Evolutionary conservation across 805 yeast genomes (phyloP), one percentile per base, ranked within the genome.

Genomic region (Metschnikowia drakensbergensis): DNA sequence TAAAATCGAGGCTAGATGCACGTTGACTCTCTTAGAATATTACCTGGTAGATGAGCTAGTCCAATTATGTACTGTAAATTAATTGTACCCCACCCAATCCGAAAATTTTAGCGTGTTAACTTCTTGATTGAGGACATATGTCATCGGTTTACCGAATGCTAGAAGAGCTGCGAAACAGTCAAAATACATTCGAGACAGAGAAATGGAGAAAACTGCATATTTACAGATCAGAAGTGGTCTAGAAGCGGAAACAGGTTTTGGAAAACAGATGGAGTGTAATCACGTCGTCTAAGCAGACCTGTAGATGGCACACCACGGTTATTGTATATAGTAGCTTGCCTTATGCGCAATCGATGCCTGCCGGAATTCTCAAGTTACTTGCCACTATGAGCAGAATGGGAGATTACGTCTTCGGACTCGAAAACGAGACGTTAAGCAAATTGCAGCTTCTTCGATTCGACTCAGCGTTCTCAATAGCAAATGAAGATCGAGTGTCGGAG

Each of bases 371-470:
- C 32, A 13, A 8, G 9, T 28, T 9, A 26, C 32, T 40, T 30
- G 23, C 43, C 36, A 33, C 17, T 6, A 51, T 52, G 53, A 42
- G 41, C 32, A 44, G 23, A 36, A 48, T 39, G 31, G 47, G 47
- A 13, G 46, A 44, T 11, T 51, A 53, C 41, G 32, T 53, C 9
- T 53, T 48, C 31, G 50, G 43, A 10, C 52, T 51, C 25, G 42
- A 30, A 9, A 4, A 29, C 13, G 40, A 44, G 11, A 23, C 44
- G 8, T 26, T 51, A 22, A 47, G 36, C 13, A 39, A 50, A 3
- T 36, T 54, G 6, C 47, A 47, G 29, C 56, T 54, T 17, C 47
- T 50, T 23, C 51, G 53, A 22, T 54, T 53, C 42, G 57, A 56
- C 23, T 54, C 47, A 11, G 42, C 56, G 2, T 31, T 46, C 3